Base-by-base conservation (phyloP, 495 filamentous ascomycete species). In the Polyplosphaeria fusca region DNA sequence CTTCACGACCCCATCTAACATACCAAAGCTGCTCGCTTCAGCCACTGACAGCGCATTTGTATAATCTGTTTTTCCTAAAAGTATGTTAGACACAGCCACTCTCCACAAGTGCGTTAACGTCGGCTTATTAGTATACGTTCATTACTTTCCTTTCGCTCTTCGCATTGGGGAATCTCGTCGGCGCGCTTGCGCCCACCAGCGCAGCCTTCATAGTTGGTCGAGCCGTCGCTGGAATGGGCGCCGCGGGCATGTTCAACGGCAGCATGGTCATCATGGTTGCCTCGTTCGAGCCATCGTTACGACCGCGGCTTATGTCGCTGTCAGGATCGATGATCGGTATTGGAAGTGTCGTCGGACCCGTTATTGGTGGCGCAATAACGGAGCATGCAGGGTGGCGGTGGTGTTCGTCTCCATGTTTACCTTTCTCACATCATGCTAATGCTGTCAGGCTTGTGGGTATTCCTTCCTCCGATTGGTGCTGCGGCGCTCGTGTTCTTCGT, bases 181-280 rank as follows among this genome's bases (percentile, higher is more conserved):
- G 89, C 68, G 91, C 81, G 20, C 78, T 82, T 1, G 86, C 91
- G 0, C 85, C 87, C 0, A 87, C 72, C 47, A 91, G 87, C 1
- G 74, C 81, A 0, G 80, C 81, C 4, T 75, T 96, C 28, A 95
- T 96, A 58, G 70, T 91, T 52, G 91, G 91, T 9, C 84, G 91
- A 24, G 91, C 91, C 13, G 74, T 95, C 42, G 87, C 89, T 20
- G 91, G 91, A 20, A 57, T 95, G 18, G 91, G 90, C 19, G 79
- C 80, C 2, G 87, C 91, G 0, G 91, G 88, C 38, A 79, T 96
- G 46, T 92, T 91, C 69, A 85, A 86, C 2, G 91, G 91, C 5
- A 85, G 85, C 2, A 78, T 95, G 40, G 80, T 92, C 59, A 94
- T 95, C 88, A 0, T 75, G 93, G 0, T 70, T 68, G 11, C 79